A percentile compares a stretch with the other conserved stretches of the same genome.
Evolutionary conservation across 2,329 filamentous ascomycete genomes (phyloP).

Genomic region (Fusarium compactum): DNA sequence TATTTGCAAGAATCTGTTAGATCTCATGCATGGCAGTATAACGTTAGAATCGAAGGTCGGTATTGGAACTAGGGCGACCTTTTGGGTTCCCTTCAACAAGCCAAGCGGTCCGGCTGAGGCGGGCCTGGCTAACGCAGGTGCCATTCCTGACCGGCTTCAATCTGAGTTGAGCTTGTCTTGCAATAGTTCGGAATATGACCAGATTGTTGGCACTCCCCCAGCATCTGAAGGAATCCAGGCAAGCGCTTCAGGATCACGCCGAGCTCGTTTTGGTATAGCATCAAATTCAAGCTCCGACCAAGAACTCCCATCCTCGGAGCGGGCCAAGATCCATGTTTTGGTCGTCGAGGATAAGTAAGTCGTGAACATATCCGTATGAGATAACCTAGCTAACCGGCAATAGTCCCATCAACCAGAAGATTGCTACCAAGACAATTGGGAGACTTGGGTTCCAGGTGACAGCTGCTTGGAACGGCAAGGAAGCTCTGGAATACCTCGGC

Average conservation of each 20-base stretch:
- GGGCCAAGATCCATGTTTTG: slow-evolving; percentile 75
- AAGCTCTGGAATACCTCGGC: slow-evolving; percentile 79
- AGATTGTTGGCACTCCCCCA: slow-evolving; percentile 57
- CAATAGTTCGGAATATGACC: slow-evolving; percentile 73
- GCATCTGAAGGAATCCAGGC: slow-evolving; percentile 45
- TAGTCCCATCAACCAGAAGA: slow-evolving; percentile 77
- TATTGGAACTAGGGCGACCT: slow-evolving; percentile 77
- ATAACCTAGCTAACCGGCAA: slow-evolving; percentile 29
- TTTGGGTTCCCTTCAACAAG: slow-evolving; percentile 83
- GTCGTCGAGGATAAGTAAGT: slow-evolving; percentile 85
- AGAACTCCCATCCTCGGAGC: slow-evolving; percentile 67
- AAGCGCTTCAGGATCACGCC: slow-evolving; percentile 43
- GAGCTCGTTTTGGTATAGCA: slow-evolving; percentile 52
- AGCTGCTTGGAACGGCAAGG: slow-evolving; percentile 82
- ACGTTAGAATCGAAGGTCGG: slow-evolving; percentile 74
- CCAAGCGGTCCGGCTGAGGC: slow-evolving; percentile 64
- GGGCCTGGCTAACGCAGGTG: slow-evolving; percentile 70
- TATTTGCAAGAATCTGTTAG: slow-evolving; percentile 83
- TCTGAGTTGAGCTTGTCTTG: slow-evolving; percentile 74
- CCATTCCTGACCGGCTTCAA: slow-evolving; percentile 75
- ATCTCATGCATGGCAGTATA: slow-evolving; percentile 84
- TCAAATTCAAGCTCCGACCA: slow-evolving; percentile 55
- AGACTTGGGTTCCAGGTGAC: slow-evolving; percentile 79
- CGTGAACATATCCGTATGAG: background rate
- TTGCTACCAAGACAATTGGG: slow-evolving; percentile 79